Percentiles rank a stretch among this genome's conserved stretches.
phyloP scores from a whole-genome alignment of 2,329 filamentous ascomycete species.

The Claviceps pazoutovae region DNA sequence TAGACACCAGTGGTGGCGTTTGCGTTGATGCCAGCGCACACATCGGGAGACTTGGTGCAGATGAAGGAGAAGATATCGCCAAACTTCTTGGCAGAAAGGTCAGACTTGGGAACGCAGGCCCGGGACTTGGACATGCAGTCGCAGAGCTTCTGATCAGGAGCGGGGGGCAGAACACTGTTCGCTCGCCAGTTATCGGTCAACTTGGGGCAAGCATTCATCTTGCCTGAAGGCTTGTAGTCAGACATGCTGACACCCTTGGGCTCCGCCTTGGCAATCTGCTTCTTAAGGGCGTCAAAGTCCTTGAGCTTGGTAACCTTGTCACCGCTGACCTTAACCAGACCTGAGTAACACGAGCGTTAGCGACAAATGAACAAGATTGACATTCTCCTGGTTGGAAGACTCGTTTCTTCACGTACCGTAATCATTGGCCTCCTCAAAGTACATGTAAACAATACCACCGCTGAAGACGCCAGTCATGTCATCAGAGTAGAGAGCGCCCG shows the following conservation, averaged over 20 bases:
- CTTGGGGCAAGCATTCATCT: slow-evolving; percentile 56
- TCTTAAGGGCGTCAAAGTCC: slow-evolving; percentile 63
- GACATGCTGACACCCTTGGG: slow-evolving; percentile 52
- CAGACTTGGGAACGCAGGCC: slow-evolving; percentile 50
- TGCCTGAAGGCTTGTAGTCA: slow-evolving; percentile 63
- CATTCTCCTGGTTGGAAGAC: neutral
- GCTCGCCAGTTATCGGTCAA: slow-evolving; percentile 49
- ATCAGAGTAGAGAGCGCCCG: slow-evolving; percentile 61
- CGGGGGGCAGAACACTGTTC: slow-evolving; percentile 59
- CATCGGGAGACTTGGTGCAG: slow-evolving; percentile 42
- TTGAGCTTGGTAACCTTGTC: slow-evolving; percentile 49
- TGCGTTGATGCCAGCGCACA: slow-evolving; percentile 54
- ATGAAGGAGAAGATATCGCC: slow-evolving; percentile 59
- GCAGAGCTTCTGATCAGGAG: slow-evolving; percentile 67
- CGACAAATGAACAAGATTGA: neutral
- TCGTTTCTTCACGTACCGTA: slow-evolving; percentile 44
- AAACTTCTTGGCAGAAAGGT: slow-evolving; percentile 43
- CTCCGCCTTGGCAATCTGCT: slow-evolving; percentile 51
- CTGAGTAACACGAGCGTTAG: slow-evolving; percentile 18
- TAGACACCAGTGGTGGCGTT: slow-evolving; percentile 56
- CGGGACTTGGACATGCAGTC: slow-evolving; percentile 69
- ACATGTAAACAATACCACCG: slow-evolving; percentile 98
- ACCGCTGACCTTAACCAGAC: slow-evolving; percentile 50
- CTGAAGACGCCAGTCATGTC: slow-evolving; percentile 83
- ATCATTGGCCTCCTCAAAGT: slow-evolving; percentile 80